A percentile compares a stretch with the other conserved stretches of the same genome.
These are phyloP conservation scores for Solioccasus polychromus DNA, from an alignment of 768 basidiomycete species.

Conservation along the genomic window DNA sequence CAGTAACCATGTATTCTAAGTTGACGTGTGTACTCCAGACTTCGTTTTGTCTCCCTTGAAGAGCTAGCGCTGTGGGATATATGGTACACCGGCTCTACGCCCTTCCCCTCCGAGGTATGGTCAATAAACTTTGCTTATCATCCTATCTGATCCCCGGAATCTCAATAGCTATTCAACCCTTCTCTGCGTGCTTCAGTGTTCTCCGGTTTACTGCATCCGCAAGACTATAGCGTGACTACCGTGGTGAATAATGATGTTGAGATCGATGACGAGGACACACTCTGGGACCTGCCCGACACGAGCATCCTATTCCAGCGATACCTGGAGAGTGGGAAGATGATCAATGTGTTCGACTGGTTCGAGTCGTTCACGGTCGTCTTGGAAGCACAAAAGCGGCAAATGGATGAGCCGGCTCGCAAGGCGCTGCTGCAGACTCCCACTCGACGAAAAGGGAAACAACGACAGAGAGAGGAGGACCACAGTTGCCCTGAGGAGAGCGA, in stretches of 20 bases:
- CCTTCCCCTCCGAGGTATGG: slow-evolving; percentile 67
- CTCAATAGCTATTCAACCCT: slow-evolving; percentile 61
- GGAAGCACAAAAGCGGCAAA: slow-evolving; percentile 47
- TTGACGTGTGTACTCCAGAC: slow-evolving; percentile 31
- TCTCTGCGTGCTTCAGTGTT: slow-evolving; percentile 60
- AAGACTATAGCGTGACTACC: slow-evolving; percentile 37
- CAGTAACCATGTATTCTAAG: neutral
- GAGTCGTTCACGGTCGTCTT: slow-evolving; percentile 69
- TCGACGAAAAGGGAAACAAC: slow-evolving; percentile 25
- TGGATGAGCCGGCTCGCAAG: neutral
- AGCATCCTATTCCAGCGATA: slow-evolving; percentile 76
- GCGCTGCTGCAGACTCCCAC: slow-evolving; percentile 14
- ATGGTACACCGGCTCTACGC: slow-evolving; percentile 66
- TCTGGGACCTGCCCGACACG: slow-evolving; percentile 67
- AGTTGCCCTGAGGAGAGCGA: slow-evolving; percentile 24
- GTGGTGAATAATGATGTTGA: slow-evolving; percentile 9
- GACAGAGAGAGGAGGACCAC: slow-evolving; percentile 21
- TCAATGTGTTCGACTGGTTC: slow-evolving; percentile 90
- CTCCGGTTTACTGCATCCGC: slow-evolving; percentile 58
- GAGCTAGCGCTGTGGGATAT: slow-evolving; percentile 59
- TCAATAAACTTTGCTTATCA: neutral
- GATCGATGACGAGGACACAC: slow-evolving; percentile 27
- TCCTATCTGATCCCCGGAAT: slow-evolving; percentile 1
- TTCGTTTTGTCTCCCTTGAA: slow-evolving; percentile 45
- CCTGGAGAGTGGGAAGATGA: slow-evolving; percentile 74